Conservation (phyloP, 306 rosid species). For the Cucumis hystrix region DNA sequence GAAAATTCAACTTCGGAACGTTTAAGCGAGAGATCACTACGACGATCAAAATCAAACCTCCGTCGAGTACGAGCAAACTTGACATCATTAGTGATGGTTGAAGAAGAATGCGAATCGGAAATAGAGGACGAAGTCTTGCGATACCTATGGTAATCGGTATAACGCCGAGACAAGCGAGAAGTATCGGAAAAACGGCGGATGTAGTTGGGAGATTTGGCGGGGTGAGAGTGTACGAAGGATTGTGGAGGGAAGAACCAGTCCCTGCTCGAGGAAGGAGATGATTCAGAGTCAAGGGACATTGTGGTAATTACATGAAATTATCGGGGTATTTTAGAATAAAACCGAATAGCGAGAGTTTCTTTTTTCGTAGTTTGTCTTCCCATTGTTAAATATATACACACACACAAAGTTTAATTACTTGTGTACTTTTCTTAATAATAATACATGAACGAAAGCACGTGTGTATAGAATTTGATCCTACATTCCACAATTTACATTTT, state of each 20-base stretch:
- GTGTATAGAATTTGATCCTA: no score
- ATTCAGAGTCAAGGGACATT: slow-evolving; percentile 35
- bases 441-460: no score
- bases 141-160: slow-evolving; percentile 8
- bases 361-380: background rate
- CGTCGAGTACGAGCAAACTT: slow-evolving; percentile 28
- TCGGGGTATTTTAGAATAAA: background rate
- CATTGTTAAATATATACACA: no score
- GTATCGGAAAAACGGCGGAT: slow-evolving; percentile 37
- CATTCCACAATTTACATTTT: no score
- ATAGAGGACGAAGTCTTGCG: background rate
- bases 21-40: slow-evolving; percentile 2
- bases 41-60: slow-evolving; percentile 28
- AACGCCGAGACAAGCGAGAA: slow-evolving; percentile 19
- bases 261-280: slow-evolving; percentile 34
- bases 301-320: background rate
- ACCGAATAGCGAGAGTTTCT: background rate
- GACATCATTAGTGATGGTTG: slow-evolving; percentile 1
- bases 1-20: background rate
- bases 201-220: slow-evolving; percentile 16
- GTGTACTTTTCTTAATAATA: no score
- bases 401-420: no score
- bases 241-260: slow-evolving; percentile 85
- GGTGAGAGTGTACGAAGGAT: slow-evolving; percentile 30
- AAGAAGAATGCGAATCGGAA: slow-evolving; percentile 5